Evolutionary conservation across 1,284 basidiomycete genomes (phyloP).

Genomic region (Sporisorium iseilematis-ciliati): DNA sequence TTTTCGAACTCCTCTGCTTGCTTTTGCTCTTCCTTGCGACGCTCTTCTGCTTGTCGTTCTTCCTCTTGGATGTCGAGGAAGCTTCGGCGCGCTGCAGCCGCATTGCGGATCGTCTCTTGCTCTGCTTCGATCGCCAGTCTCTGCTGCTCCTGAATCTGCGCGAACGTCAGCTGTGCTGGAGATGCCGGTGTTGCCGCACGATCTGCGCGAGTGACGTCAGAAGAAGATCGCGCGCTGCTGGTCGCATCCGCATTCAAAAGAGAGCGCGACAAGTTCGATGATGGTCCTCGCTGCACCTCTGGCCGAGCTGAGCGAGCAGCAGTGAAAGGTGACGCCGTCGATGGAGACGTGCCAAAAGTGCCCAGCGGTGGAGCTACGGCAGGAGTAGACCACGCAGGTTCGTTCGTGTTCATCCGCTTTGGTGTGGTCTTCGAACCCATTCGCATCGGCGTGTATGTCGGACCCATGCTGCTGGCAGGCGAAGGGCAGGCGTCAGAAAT

Average conservation of each 20-base stretch:
- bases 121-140: conserved; percentile 33
- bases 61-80: conserved; percentile 65
- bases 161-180: conserved; percentile 51
- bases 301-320: conserved; percentile 3
- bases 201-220: conserved; percentile 9
- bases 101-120: conserved; percentile 42
- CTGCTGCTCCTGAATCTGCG: conserved; percentile 66
- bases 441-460: conserved; percentile 50
- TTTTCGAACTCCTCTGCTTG: conserved; percentile 65
- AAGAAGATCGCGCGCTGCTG: conserved; percentile 10
- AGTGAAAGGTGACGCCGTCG: conserved; percentile 6
- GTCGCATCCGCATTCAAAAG: conserved; percentile 10
- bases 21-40: conserved; percentile 50
- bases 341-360: conserved; percentile 30
- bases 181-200: conserved; percentile 18
- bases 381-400: conserved; percentile 41
- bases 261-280: conserved; percentile 28
- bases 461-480: conserved; percentile 38
- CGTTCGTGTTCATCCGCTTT: conserved; percentile 40
- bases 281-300: conserved; percentile 21
- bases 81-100: conserved; percentile 41
- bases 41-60: conserved; percentile 55
- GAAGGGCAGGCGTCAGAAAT: conserved; percentile 20
- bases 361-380: conserved; percentile 15
- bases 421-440: conserved; percentile 33